These are phyloP conservation scores for Globisporangium viniferum DNA, from an alignment of 352 stramenopile genomes.

Conservation along the genomic window DNA sequence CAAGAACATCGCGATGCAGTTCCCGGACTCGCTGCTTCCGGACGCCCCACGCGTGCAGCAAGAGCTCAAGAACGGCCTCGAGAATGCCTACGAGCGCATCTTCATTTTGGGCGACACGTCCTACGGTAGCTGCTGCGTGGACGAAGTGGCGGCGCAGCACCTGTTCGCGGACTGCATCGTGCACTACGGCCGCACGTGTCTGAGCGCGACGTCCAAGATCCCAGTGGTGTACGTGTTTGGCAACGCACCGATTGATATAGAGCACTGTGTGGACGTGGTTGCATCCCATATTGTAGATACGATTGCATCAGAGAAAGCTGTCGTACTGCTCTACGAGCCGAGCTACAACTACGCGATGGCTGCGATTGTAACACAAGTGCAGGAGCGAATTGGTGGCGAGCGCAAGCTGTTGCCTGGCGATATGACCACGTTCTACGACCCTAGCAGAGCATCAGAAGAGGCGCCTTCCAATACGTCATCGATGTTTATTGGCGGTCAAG, in stretches of 20 bases:
- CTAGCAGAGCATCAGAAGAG: constrained; percentile 13
- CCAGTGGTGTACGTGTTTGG: constrained; percentile 92
- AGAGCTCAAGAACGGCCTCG: constrained; percentile 48
- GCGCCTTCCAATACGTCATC: constrained; percentile 1
- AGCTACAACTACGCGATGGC: constrained; percentile 83
- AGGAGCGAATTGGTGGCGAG: constrained; percentile 29
- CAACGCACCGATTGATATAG: constrained; percentile 65
- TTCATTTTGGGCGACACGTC: constrained; percentile 96
- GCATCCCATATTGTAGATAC: constrained; percentile 17
- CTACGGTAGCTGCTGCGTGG: constrained; percentile 94
- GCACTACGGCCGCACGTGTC: constrained; percentile 94
- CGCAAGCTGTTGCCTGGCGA: constrained; percentile 47
- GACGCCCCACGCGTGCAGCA: constrained; percentile 88
- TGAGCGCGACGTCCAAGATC: constrained; percentile 78
- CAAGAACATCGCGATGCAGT: constrained; percentile 90
- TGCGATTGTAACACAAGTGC: constrained; percentile 43
- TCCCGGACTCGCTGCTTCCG: constrained; percentile 91
- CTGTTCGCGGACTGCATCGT: constrained; percentile 92
- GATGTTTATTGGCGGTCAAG: constrained; percentile 59
- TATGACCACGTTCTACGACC: constrained; percentile 76
- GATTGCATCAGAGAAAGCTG: constrained; percentile 39
- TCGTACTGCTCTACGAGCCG: constrained; percentile 91
- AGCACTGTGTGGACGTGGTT: constrained; percentile 47
- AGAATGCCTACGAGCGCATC: constrained; percentile 55
- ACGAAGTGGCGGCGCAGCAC: constrained; percentile 94